Base-by-base conservation (phyloP, 805 yeast species). In the Candida sonorensis region DNA sequence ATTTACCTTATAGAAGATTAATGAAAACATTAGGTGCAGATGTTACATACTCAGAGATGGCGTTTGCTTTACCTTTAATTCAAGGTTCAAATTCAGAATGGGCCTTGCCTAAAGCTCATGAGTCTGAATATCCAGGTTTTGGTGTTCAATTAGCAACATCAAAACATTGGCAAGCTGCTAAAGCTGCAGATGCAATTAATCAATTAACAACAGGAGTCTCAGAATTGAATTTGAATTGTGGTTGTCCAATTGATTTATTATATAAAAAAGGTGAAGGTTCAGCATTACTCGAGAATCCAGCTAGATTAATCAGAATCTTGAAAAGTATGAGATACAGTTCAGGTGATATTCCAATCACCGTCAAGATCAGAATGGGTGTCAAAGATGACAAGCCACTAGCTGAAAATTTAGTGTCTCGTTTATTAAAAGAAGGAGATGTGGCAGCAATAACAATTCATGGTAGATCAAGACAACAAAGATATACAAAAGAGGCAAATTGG, bases 161-260 rank as follows among this genome's bases (percentile, higher is more conserved):
- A 11, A 88, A 88, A 57, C 86, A 83, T 37, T 86, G 95, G 94
- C 94, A 87, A 48, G 95, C 94, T 3, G 74, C 86, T 17, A 86
- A 86, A 56, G 94, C 95, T 2, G 78, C 92, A n/a, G 96, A 92
- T 56, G 77, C 80, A 7, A 60, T 85, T 15, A 63, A 72, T 12
- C 67, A 69, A 35, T 69, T 72, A 31, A 69, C 81, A 15, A 63
- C 76, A 10, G 46, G 69, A 36, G 74, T 82, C n/a, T 72, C 81
- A 19, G 97, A 92, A 51, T 64, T 92, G 42, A 92, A 92, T 54
- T 69, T 92, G 49, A 92, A 92, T 60, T 81, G 95, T 52, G 99
- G 99, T 3, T 92, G 99, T 57, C 99, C 99, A 11, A 92, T 92
- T 45, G 98, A 94, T 54, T 67, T 92, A 46, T 65, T 92, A n/a